Conservation (phyloP, 139 green algal genomes). For the Raphidocelis subcapitata region DNA sequence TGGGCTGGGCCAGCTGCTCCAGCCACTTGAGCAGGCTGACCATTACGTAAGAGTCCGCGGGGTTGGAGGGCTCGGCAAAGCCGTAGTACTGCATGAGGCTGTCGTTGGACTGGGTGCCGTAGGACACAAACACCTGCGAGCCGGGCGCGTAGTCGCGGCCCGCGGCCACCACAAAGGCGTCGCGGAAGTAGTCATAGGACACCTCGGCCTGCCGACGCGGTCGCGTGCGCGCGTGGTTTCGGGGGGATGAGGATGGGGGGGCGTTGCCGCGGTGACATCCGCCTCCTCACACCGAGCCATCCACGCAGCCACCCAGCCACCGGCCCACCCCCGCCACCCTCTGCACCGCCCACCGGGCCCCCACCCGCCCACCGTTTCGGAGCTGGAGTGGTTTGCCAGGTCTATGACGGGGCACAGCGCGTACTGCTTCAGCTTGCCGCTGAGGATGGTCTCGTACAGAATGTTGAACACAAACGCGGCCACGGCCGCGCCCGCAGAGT, state of each 20-base stretch:
- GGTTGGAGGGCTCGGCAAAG: slow-evolving; percentile 50
- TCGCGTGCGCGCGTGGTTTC: not conserved
- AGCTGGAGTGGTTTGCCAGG: slow-evolving; percentile 57
- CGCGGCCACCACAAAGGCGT: slow-evolving; percentile 47
- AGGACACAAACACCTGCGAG: slow-evolving; percentile 58
- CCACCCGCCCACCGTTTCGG: slow-evolving; percentile 22
- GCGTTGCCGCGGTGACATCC: not conserved
- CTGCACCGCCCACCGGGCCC: not conserved
- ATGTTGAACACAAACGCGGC: slow-evolving; percentile 65
- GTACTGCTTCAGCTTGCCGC: slow-evolving; percentile 49
- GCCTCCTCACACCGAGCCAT: no score
- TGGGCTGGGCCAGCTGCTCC: slow-evolving; percentile 8
- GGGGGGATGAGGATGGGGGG: no score
- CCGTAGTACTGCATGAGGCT: slow-evolving; percentile 48
- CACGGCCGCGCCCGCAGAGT: slow-evolving; percentile 40
- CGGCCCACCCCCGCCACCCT: no score
- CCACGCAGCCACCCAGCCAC: no score
- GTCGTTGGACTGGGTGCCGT: slow-evolving; percentile 65
- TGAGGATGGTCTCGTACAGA: slow-evolving; percentile 58
- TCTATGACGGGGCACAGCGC: slow-evolving; percentile 64
- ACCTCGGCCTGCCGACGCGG: slow-evolving; percentile 43
- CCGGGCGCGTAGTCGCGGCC: slow-evolving; percentile 28
- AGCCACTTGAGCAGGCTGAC: slow-evolving; percentile 35
- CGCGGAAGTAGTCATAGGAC: slow-evolving; percentile 60
- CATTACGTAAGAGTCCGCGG: slow-evolving; percentile 51